Conservation (phyloP, 1,284 basidiomycete genomes). For the Cystobasidium pallidum region DNA sequence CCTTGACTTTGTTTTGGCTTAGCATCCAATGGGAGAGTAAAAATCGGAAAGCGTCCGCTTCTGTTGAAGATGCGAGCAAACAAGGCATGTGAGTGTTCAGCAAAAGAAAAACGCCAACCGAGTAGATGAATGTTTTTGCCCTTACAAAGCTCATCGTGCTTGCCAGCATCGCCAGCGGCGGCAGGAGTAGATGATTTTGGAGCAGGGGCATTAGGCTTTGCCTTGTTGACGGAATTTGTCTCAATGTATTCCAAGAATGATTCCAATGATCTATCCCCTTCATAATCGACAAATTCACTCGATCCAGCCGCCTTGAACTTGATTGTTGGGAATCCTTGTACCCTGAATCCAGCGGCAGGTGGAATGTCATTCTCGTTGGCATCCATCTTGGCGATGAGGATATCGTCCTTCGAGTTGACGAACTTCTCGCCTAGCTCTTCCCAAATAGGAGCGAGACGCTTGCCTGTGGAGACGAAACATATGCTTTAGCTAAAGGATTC, state of each 20-base stretch:
- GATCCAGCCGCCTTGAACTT: constrained; percentile 94
- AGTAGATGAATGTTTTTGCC: not conserved
- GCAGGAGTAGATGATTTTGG: constrained; percentile 48
- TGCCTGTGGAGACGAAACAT: constrained; percentile 63
- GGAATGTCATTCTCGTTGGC: constrained; percentile 96
- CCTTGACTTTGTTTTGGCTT: too few relatives aligned
- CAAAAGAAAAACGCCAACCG: too few relatives aligned
- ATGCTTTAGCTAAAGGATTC: too few relatives aligned
- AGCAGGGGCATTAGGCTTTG: constrained; percentile 47
- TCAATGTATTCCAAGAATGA: constrained; percentile 81
- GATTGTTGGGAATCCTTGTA: constrained; percentile 84
- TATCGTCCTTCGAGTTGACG: constrained; percentile 71
- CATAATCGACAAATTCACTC: constrained; percentile 85
- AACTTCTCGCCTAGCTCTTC: constrained; percentile 88
- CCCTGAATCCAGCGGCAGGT: constrained; percentile 65
- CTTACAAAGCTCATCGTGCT: constrained; percentile 49
- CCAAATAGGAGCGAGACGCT: constrained; percentile 93
- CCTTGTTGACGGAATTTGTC: constrained; percentile 71
- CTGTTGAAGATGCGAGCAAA: too few relatives aligned
- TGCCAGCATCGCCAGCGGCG: constrained; percentile 45
- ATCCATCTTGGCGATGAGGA: constrained; percentile 94
- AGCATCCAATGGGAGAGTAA: too few relatives aligned
- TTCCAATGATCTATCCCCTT: constrained; percentile 86
- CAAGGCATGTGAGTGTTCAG: too few relatives aligned
- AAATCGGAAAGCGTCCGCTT: too few relatives aligned